These are phyloP conservation scores for Wickerhamiella galacta DNA, from an alignment of 805 yeast genomes.

Conservation along the genomic window DNA sequence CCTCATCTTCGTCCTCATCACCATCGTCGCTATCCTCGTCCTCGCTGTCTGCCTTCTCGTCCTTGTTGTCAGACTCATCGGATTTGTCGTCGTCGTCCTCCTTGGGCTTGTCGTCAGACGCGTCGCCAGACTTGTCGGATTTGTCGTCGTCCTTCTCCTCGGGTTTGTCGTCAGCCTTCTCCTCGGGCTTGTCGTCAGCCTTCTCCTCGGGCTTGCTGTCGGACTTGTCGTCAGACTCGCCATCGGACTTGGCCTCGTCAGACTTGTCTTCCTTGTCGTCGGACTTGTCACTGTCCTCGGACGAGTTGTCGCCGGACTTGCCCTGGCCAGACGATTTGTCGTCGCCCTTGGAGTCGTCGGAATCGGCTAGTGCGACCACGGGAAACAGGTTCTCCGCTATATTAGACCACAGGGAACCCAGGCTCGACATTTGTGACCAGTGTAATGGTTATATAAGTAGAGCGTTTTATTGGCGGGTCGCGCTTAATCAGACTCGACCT, in stretches of 20 bases:
- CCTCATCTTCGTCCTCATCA: conserved; percentile 33
- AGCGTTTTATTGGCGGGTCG: conserved; percentile 7
- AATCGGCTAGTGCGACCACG: conserved; percentile 67
- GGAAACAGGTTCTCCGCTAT: conserved; percentile 68
- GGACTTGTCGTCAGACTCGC: conserved; percentile 2
- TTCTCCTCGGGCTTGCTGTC: conserved; percentile 2
- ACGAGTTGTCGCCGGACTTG: conserved; percentile 8
- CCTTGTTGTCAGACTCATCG: conserved; percentile 2
- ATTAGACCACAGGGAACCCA: conserved; percentile 37
- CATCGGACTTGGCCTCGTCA: conserved; percentile 4
- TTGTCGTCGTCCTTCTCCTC: conserved; percentile 21
- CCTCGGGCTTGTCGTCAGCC: conserved; percentile 5
- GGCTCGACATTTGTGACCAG: conserved; percentile 10
- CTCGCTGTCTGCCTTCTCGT: background rate
- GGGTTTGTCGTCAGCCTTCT: conserved; percentile 9
- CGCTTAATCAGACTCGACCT: too few relatives aligned
- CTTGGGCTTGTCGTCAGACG: conserved; percentile 1
- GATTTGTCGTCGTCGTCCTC: conserved; percentile 3
- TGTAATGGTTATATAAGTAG: conserved; percentile 2
- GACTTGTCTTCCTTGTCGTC: conserved; percentile 12
- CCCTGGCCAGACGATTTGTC: conserved; percentile 8
- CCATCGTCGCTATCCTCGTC: conserved; percentile 1
- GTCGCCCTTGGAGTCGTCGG: conserved; percentile 18
- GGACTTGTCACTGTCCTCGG: conserved; percentile 21
- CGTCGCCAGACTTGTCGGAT: conserved; percentile 16